Base-by-base conservation (phyloP, 495 filamentous ascomycete species). In the Neurospora pannonica region DNA sequence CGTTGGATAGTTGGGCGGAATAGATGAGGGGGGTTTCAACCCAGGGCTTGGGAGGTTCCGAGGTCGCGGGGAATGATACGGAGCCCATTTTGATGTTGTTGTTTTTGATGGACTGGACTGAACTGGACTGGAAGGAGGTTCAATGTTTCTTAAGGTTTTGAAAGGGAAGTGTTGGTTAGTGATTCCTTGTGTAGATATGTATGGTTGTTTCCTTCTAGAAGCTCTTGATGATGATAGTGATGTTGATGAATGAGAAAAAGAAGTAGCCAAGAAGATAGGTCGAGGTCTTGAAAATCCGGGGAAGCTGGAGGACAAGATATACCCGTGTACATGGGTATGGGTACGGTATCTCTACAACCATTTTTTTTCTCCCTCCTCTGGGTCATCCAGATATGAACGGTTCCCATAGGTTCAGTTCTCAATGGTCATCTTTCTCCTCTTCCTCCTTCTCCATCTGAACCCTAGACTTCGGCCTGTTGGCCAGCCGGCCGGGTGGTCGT, bases 1-100 rank as follows among this genome's bases (percentile, higher is more conserved):
- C 86, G 73, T 87, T 86, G 42, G 92, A 94, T 37, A 96, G 87
- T 6, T 87, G 82, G 43, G 84, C 81, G 0, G 92, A 94, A 77
- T 89, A 89, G 74, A 92, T 86, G 43, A 93, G 86, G 10, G 93
- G 93, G 15, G 93, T 95, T 76, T 89, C 84, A 72, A 91, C 87
- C 91, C 90, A 94, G 72, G 92, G 92, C 78, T 82, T 83, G 78
- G 81, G 80, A 46, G 76, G 83, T 71, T 81, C 78, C 17, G 80
- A 73, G 13, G 78, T 3, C 6, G 54, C 7, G 54, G 28, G 28
- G 28, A 17, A 34, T 31, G 54, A 75, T 38, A 76, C 73, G 73
- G 83, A 85, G 54, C 84, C 82, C 84, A 86, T 86, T 71, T 62
- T 77, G 67, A 8, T 43, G 24, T 42, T 71, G 17, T 75, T 72